Conservation (phyloP, 2,329 filamentous ascomycete genomes). For the Alternaria hordeiaustralica region DNA sequence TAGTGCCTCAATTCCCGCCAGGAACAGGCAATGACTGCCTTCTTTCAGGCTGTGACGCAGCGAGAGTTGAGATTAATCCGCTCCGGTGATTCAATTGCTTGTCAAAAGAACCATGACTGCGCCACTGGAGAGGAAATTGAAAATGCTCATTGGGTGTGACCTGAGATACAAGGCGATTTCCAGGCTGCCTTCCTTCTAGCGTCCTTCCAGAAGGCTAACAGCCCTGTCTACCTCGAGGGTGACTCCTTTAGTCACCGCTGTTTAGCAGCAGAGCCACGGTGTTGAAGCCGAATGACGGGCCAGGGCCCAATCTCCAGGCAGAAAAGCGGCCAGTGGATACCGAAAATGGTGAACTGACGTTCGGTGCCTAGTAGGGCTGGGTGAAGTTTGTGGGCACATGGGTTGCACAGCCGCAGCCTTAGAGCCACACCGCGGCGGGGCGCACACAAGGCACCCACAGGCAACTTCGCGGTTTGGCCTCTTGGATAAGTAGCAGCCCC, state of each 20-base stretch:
- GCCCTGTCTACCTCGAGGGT: conserved; percentile 26
- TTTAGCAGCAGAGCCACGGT: conserved; percentile 35
- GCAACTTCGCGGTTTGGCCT: conserved; percentile 11
- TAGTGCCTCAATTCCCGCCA: conserved; percentile 23
- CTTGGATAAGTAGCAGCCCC: conserved; percentile 37
- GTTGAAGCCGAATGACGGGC: conserved; percentile 26
- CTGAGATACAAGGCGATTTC: conserved; percentile 34
- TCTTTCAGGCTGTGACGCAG: conserved; percentile 40
- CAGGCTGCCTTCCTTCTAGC: conserved; percentile 38
- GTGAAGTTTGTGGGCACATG: conserved; percentile 21
- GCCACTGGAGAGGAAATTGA: conserved; percentile 28
- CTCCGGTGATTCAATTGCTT: conserved; percentile 22
- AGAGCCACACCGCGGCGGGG: conserved; percentile 25
- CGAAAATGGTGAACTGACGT: conserved; percentile 30
- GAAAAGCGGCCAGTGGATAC: conserved; percentile 24
- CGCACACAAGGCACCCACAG: conserved; percentile 38
- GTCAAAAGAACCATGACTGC: conserved; percentile 26
- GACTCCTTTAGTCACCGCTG: conserved; percentile 38
- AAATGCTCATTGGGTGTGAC: conserved; percentile 26
- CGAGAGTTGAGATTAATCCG: conserved; percentile 19
- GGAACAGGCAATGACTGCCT: conserved; percentile 41
- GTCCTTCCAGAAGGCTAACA: conserved; percentile 28
- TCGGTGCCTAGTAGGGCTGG: conserved; percentile 40
- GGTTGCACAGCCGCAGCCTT: conserved; percentile 36
- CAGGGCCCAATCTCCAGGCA: conserved; percentile 34